Base-by-base conservation (phyloP, 1,284 basidiomycete species). In the Ustilago nuda region DNA sequence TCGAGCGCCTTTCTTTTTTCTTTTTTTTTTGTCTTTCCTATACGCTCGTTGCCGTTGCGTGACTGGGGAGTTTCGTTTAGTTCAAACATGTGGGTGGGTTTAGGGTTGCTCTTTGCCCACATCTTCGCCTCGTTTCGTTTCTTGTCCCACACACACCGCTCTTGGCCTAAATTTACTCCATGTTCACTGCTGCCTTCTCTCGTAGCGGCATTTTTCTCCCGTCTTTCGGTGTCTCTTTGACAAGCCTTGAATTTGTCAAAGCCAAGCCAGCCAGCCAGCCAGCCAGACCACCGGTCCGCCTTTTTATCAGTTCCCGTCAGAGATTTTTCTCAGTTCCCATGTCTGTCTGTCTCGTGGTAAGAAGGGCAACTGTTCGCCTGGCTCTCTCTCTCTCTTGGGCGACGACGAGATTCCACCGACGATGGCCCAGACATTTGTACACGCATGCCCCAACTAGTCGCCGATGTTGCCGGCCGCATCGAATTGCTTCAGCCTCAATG, bases 31-130 rank as follows among this genome's bases (percentile, higher is more conserved):
- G 23, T 15, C 30, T 30, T 12, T 13, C 17, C 12, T 6, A 8
- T 15, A 4, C 32, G 27, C 30, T 27, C 30, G n/a, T 4, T 45
- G 48, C 45, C 23, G 23, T 56, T 63, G 35, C 61, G 54, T 66
- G 56, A 59, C 59, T 66, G 51, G 56, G 19, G 52, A 59, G 43
- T 35, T 56, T 64, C 41, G 35, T 15, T 23, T 53, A 56, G 56
- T 54, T 65, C n/a, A 37, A 33, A 50, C 56, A 65, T 48, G 56
- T 57, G 55, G 54, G 61, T 65, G 63, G 63, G 63, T 65, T 51
- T n/a, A 65, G 63, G 63, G 63, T 65, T 65, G 63, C 30, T 27
- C 17, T 30, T 50, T 17, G 48, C 30, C 48, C 30, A 48, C 46
- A 48, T 3, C 13, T 2, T 43, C 23, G n/a, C 19, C 19, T 48